Evolutionary conservation across 2,329 filamentous ascomycete genomes (phyloP).

Genomic region (Epichloe sylvatica): DNA sequence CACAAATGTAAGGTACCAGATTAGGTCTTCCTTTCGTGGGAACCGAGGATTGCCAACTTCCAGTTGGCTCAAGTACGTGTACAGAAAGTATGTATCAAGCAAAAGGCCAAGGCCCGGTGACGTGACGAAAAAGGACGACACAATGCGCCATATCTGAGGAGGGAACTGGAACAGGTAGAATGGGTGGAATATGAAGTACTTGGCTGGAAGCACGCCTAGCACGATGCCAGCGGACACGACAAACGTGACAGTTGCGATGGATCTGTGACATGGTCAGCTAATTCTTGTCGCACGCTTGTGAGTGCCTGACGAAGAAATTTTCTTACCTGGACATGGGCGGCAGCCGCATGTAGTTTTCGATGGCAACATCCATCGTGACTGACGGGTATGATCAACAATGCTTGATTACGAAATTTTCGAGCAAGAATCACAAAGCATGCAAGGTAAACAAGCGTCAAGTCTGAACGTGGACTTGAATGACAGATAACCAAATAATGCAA

Average conservation of each 20-base stretch:
- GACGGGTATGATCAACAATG: constrained; percentile 1
- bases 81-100: constrained; percentile 64
- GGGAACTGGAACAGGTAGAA: constrained; percentile 37
- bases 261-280: constrained; percentile 33
- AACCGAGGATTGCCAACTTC: constrained; percentile 63
- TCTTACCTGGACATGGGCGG: constrained; percentile 30
- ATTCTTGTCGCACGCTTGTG: neutral
- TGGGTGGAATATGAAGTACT: constrained; percentile 38
- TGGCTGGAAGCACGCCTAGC: constrained; percentile 35
- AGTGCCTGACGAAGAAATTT: constrained; percentile 6
- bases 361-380: constrained; percentile 19
- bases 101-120: constrained; percentile 35
- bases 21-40: constrained; percentile 58
- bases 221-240: constrained; percentile 46
- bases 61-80: constrained; percentile 60
- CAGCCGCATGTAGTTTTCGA: constrained; percentile 25
- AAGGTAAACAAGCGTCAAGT: neutral
- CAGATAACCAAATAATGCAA: constrained; percentile 14
- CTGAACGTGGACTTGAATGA: neutral
- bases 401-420: neutral
- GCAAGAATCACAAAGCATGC: constrained; percentile 8
- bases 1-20: constrained; percentile 69
- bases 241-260: constrained; percentile 48
- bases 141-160: constrained; percentile 30
- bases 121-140: constrained; percentile 29